Percentiles rank a stretch among this genome's conserved stretches.
phyloP scores from a whole-genome alignment of 768 basidiomycete genomes.

The Rhizopogon rudus region DNA sequence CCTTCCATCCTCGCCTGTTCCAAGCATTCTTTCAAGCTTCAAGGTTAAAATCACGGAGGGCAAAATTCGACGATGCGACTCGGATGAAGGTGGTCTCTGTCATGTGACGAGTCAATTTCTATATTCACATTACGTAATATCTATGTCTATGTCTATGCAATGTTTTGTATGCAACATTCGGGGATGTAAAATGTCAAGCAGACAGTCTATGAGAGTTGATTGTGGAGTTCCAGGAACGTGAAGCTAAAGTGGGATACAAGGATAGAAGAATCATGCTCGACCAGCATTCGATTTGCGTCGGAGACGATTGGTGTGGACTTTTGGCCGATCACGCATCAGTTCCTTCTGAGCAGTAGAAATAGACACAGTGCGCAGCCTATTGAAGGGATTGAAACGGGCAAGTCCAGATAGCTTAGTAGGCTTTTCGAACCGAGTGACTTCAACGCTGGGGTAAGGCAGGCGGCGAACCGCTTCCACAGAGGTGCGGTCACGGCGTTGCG shows the following conservation, averaged over 20 bases:
- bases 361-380: background rate
- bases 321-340: background rate
- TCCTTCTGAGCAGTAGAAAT: background rate
- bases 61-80: no score
- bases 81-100: no score
- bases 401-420: conserved; percentile 2
- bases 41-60: no score
- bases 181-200: background rate
- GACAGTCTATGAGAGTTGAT: background rate
- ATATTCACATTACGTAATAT: background rate
- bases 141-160: background rate
- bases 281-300: conserved; percentile 7
- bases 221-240: background rate
- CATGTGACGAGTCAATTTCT: no score
- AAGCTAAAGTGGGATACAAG: background rate
- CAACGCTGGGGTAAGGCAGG: background rate
- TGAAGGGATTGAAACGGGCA: conserved; percentile 11
- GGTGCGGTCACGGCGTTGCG: background rate
- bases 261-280: conserved; percentile 1
- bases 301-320: conserved; percentile 6
- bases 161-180: background rate
- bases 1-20: no score
- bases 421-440: background rate
- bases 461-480: background rate
- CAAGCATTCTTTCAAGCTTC: no score